Percentiles rank a stretch among this genome's conserved stretches.
phyloP scores from a whole-genome alignment of 164 flowering plant species.

The Nelumbo lutea region DNA sequence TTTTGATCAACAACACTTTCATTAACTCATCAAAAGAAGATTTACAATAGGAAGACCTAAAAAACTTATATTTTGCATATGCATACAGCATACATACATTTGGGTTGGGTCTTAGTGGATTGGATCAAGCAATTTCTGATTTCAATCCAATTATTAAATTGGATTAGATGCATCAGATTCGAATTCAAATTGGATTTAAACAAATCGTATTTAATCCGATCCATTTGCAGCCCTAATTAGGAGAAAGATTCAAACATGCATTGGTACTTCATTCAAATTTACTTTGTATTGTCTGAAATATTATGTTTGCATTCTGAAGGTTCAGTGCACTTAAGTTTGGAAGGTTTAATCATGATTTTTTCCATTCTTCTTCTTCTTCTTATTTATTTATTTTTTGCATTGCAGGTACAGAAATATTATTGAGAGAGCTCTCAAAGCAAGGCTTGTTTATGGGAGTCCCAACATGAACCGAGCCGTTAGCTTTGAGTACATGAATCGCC shows the following conservation, averaged over 20 bases:
- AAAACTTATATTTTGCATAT: too few species aligned
- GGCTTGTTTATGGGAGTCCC: slow-evolving; percentile 93
- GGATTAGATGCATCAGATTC: too few species aligned
- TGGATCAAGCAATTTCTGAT: too few species aligned
- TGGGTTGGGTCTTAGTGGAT: too few species aligned
- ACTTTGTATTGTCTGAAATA: not conserved
- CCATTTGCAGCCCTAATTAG: too few species aligned
- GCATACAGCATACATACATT: too few species aligned
- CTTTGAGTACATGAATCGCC: slow-evolving; percentile 99
- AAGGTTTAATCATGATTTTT: not conserved
- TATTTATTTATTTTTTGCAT: not conserved
- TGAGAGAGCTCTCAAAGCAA: slow-evolving; percentile 82
- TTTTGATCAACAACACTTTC: too few species aligned
- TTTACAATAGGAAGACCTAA: too few species aligned
- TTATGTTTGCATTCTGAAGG: not conserved
- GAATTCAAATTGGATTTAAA: too few species aligned
- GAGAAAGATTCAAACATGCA: not conserved
- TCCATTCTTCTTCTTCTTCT: not conserved
- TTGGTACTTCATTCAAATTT: not conserved
- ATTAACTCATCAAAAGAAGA: too few species aligned
- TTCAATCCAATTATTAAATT: too few species aligned
- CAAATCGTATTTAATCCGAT: too few species aligned
- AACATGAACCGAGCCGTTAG: slow-evolving; percentile 95
- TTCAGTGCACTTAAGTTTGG: not conserved
- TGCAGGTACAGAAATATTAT: slow-evolving; percentile 83